Base-by-base conservation (phyloP, 306 rosid species). In the Oxytropis ochrocephala region DNA sequence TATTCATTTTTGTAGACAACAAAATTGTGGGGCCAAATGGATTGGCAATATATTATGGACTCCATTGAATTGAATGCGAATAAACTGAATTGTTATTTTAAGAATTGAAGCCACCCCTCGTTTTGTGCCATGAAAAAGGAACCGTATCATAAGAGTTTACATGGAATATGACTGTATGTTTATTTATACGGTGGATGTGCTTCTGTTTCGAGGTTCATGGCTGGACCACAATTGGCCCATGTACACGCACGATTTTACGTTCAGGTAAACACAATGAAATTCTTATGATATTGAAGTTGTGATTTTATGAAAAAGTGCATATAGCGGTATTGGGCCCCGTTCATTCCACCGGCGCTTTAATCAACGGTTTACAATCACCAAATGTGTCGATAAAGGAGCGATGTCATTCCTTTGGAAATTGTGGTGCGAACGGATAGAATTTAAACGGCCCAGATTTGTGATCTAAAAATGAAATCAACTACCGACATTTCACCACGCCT, bases 71-170 rank as follows among this genome's bases (percentile, higher is more conserved):
- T 24, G 29, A 24, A 24, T 24, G 29, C 29, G 8, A 75, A 33
- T 35, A n/a, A 53, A 47, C 30, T 64, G 1, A 41, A 10, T 69
- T 16, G 16, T 68, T 27, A 24, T 49, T 49, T 0, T 44, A 11
- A 11, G 32, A 73, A 14, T 32, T 4, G 16, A 24, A 27, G 9
- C 11, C 42, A 8, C 8, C 47, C 72, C 57, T 63, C 0, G 6
- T 64, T 74, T 64, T 64, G 2, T 64, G 72, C 29, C 65, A 42
- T 52, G 1, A 48, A 59, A 68, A 68, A 7, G 18, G 71, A 70
- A 43, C 16, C 7, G 38, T 62, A 52, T 51, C 19, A 44, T 12
- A 35, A 0, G 11, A 72, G 32, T 53, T 69, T 53, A 12, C 17
- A 41, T 69, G 75, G 64, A 76, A 51, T 16, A 43, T 60, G 72